These are phyloP conservation scores for Rossbeevera mucosa DNA, from an alignment of 768 basidiomycete species.

Conservation along the genomic window DNA sequence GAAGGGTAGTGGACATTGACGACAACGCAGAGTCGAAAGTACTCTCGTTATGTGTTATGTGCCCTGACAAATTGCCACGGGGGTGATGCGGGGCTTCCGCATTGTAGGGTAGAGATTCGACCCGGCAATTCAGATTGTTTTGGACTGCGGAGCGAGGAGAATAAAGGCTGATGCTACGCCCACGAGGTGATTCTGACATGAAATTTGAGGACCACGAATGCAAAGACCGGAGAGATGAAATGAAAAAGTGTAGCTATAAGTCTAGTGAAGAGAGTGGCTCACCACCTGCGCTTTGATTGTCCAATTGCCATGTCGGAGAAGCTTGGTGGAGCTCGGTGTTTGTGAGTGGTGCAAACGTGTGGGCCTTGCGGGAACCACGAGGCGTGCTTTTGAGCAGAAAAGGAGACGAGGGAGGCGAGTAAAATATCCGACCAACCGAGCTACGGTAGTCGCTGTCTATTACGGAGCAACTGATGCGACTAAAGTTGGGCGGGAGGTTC, in stretches of 20 bases:
- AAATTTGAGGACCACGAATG: slow-evolving; percentile 16
- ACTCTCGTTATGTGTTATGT: slow-evolving; percentile 23
- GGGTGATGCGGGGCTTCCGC: slow-evolving; percentile 30
- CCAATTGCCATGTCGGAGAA: slow-evolving; percentile 20
- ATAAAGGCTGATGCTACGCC: slow-evolving; percentile 32
- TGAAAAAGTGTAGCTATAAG: slow-evolving; percentile 21
- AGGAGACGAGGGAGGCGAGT: slow-evolving; percentile 21
- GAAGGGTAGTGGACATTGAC: slow-evolving; percentile 21
- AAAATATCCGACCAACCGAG: slow-evolving; percentile 11
- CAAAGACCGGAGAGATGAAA: slow-evolving; percentile 18
- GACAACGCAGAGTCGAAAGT: slow-evolving; percentile 21
- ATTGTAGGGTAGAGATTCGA: slow-evolving; percentile 26
- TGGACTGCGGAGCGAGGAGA: slow-evolving; percentile 29
- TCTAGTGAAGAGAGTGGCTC: slow-evolving; percentile 18
- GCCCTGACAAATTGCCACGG: slow-evolving; percentile 23
- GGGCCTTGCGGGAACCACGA: slow-evolving; percentile 29
- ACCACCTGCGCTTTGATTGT: slow-evolving; percentile 30
- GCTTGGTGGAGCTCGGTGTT: slow-evolving; percentile 29
- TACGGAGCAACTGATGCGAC: slow-evolving; percentile 17
- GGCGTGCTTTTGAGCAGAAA: slow-evolving; percentile 21
- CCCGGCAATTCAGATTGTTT: slow-evolving; percentile 15
- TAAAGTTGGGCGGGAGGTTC: slow-evolving; percentile 20
- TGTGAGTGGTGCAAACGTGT: slow-evolving; percentile 32
- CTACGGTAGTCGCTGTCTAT: slow-evolving; percentile 11
- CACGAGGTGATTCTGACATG: slow-evolving; percentile 27